Evolutionary conservation across 2,329 filamentous ascomycete species (phyloP).

Genomic region (Ceratocystiopsis brevicomis): DNA sequence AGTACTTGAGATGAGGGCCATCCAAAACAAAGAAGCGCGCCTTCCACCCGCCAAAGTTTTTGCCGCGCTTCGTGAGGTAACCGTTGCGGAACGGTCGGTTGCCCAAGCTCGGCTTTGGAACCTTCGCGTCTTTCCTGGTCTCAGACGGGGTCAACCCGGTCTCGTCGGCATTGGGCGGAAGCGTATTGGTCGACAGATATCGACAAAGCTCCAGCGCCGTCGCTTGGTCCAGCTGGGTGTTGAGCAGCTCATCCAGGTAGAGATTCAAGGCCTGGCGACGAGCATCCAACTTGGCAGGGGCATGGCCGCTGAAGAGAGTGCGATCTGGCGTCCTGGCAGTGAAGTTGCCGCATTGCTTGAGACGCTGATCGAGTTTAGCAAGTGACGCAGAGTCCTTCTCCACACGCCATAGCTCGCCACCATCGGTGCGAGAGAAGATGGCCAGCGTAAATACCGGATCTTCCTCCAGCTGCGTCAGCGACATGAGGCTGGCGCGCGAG

Average conservation of each 20-base stretch:
- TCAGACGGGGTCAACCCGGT: slow-evolving; percentile 20
- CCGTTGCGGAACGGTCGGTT: slow-evolving; percentile 60
- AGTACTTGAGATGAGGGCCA: slow-evolving; percentile 60
- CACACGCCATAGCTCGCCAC: slow-evolving; percentile 73
- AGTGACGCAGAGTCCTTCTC: slow-evolving; percentile 81
- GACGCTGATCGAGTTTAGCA: slow-evolving; percentile 58
- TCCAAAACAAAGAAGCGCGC: slow-evolving; percentile 48
- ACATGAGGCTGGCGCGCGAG: slow-evolving; percentile 68
- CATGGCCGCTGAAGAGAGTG: slow-evolving; percentile 75
- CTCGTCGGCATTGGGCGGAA: slow-evolving; percentile 44
- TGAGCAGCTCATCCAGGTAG: slow-evolving; percentile 72
- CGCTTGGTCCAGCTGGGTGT: slow-evolving; percentile 59
- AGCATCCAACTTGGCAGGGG: slow-evolving; percentile 82
- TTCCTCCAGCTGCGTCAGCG: slow-evolving; percentile 63
- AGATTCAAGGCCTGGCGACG: slow-evolving; percentile 61
- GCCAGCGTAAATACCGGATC: slow-evolving; percentile 89
- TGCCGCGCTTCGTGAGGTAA: slow-evolving; percentile 89
- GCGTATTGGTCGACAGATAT: slow-evolving; percentile 55
- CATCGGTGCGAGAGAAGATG: slow-evolving; percentile 57
- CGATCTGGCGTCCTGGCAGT: slow-evolving; percentile 65
- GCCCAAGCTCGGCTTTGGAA: slow-evolving; percentile 33
- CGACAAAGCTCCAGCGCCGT: slow-evolving; percentile 69
- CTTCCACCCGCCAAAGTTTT: slow-evolving; percentile 99
- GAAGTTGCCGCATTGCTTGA: slow-evolving; percentile 58
- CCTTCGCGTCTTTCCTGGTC: slow-evolving; percentile 13